Conservation (phyloP, 2,329 filamentous ascomycete genomes). For the Endocalyx cinctus region DNA sequence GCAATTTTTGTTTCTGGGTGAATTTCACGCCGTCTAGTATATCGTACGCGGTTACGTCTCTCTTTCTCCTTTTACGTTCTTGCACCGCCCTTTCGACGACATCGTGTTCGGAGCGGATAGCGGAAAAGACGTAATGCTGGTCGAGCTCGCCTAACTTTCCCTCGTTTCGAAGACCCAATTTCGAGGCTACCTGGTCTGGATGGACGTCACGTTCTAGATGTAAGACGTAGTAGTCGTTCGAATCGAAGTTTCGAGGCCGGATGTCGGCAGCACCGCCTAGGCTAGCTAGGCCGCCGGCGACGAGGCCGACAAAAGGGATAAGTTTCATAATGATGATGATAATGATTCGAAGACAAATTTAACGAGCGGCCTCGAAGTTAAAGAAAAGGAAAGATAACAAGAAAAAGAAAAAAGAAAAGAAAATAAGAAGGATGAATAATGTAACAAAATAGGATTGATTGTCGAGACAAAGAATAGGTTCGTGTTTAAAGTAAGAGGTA, state of each 20-base stretch:
- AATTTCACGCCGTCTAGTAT: constrained; percentile 71
- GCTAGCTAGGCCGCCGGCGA: constrained; percentile 41
- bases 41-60: constrained; percentile 47
- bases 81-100: constrained; percentile 51
- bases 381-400: too few species aligned
- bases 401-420: too few species aligned
- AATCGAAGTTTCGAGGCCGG: constrained; percentile 65
- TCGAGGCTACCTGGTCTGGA: constrained; percentile 64
- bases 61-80: constrained; percentile 57
- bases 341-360: too few species aligned
- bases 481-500: too few species aligned
- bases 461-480: too few species aligned
- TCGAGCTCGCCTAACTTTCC: constrained; percentile 73
- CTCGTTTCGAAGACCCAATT: constrained; percentile 74
- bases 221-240: constrained; percentile 89
- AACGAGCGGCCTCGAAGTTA: too few species aligned
- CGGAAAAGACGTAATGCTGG: constrained; percentile 81
- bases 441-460: too few species aligned
- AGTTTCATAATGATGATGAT: constrained; percentile 47
- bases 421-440: too few species aligned
- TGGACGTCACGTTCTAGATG: constrained; percentile 66
- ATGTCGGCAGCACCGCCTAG: constrained; percentile 45
- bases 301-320: constrained; percentile 47
- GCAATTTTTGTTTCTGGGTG: constrained; percentile 66
- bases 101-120: constrained; percentile 58